phyloP scores from a whole-genome alignment of 1,284 basidiomycete genomes.

The Heterobasidion irregulare region DNA sequence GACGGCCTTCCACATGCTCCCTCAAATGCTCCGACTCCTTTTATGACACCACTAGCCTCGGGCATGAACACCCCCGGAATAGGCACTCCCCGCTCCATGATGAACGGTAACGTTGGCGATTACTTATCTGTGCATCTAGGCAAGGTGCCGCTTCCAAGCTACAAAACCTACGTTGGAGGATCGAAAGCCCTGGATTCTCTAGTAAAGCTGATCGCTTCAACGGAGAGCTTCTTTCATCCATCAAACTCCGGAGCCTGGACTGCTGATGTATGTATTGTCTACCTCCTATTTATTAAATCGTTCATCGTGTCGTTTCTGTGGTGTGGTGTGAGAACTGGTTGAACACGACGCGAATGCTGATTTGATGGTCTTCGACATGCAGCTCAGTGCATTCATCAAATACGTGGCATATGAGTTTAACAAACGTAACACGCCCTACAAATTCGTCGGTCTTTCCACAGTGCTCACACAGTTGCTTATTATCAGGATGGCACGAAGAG shows the following conservation, averaged over 20 bases:
- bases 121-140: slow-evolving; percentile 54
- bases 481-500: slow-evolving; percentile 73
- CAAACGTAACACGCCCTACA: slow-evolving; percentile 41
- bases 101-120: slow-evolving; percentile 37
- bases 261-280: slow-evolving; percentile 40
- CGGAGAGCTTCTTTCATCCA: slow-evolving; percentile 86
- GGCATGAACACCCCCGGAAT: slow-evolving; percentile 50
- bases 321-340: slow-evolving; percentile 7
- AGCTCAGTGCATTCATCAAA: slow-evolving; percentile 81
- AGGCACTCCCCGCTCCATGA: slow-evolving; percentile 11
- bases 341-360: slow-evolving; percentile 5
- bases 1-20: slow-evolving; percentile 58
- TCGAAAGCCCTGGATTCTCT: slow-evolving; percentile 84
- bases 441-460: too few relatives aligned
- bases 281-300: background rate
- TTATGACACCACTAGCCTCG: slow-evolving; percentile 58
- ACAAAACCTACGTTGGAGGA: slow-evolving; percentile 69
- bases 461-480: background rate
- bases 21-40: slow-evolving; percentile 45
- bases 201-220: slow-evolving; percentile 78
- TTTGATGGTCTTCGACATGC: slow-evolving; percentile 2
- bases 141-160: slow-evolving; percentile 27
- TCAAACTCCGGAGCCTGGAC: slow-evolving; percentile 70
- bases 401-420: slow-evolving; percentile 85
- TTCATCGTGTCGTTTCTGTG: background rate